Base-by-base conservation (phyloP, 345 rosid genomes). In the Isatis tinctoria region DNA sequence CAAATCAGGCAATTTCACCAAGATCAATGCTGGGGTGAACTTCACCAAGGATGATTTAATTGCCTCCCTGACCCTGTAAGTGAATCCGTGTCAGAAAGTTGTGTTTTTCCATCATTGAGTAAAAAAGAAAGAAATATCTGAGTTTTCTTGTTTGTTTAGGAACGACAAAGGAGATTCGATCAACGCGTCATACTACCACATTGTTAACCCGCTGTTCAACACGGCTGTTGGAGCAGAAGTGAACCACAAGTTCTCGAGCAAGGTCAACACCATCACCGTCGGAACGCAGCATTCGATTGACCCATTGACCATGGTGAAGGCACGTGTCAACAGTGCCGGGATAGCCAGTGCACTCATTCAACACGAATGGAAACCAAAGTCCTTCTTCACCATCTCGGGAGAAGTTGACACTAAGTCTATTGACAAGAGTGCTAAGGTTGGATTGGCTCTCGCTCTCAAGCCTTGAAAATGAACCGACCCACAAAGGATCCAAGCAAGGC, bases 351-450 rank as follows among this genome's bases (percentile, higher is more conserved):
- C 96, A 13, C 89, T 94, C 37, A 68, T 94, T 64, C 98, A 94
- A 86, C 99, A 94, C 43, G 89, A 86, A 80, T 94, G 97, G 97
- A 87, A 84, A 41, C 97, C 98, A 3, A 92, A 70, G 77, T 90
- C 99, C 0, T 65, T 86, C 60, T 65, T 94, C 77, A 90, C 96
- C 2, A 47, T 94, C 61, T 86, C 97, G 0, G 97, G 92, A 26
- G 99, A 94, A 84, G 93, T 94, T 10, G 99, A 94, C 74, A 79
- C 96, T 72, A 90, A 86, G 85, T 81, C 93, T 28, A 76, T 92
- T 32, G 97, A 90, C 59, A 91, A 91, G 87, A 88, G 82, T 27
- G 85, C 97, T 27, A 94, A 90, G 84, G 80, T 94, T 70, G 97
- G 99, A 22, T 72, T 94, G 74, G 89, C 96, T 59, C 82, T 94